A percentile compares a stretch with the other conserved stretches of the same genome.
phyloP scores from a whole-genome alignment of 1,284 basidiomycete species.

The Heterobasidion occidentale region DNA sequence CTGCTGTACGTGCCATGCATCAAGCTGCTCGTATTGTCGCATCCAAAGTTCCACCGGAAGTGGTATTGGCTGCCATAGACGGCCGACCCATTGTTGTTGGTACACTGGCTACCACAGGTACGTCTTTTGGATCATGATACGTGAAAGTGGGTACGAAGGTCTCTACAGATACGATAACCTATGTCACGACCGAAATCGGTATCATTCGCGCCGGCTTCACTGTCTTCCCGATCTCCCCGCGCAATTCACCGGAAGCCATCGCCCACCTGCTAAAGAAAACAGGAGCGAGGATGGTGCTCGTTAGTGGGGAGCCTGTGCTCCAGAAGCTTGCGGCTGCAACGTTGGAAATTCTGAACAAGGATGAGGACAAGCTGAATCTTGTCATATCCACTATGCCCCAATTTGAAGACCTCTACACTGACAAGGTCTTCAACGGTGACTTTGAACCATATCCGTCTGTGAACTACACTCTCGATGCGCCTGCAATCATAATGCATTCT shows the following conservation, averaged over 20 bases:
- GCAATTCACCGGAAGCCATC: conserved; percentile 22
- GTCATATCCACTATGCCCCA: conserved; percentile 11
- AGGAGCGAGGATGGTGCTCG: conserved; percentile 3
- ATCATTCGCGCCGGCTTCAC: conserved; percentile 22
- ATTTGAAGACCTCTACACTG: conserved; percentile 16
- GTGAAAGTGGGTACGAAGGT: not conserved
- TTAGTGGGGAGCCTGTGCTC: conserved; percentile 10
- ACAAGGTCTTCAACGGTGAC: not conserved
- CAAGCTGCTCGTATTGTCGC: conserved; percentile 15
- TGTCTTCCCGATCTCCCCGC: conserved; percentile 21
- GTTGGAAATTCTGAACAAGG: conserved; percentile 8
- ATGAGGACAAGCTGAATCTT: conserved; percentile 3
- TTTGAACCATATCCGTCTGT: conserved; percentile 13
- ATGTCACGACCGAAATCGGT: conserved; percentile 18
- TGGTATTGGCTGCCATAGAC: not conserved
- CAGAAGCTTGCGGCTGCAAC: conserved; percentile 11
- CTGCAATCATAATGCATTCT: conserved; percentile 22
- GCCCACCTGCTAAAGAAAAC: conserved; percentile 17
- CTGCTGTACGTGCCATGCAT: conserved; percentile 16
- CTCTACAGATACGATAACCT: conserved; percentile 24
- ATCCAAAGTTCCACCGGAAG: not conserved
- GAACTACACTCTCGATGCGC: conserved; percentile 14
- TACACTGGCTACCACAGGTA: conserved; percentile 15
- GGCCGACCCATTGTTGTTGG: conserved; percentile 10
- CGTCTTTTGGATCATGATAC: not conserved